A percentile compares a stretch with the other conserved stretches of the same genome.
These are phyloP conservation scores for Neonectria coccinea DNA, from an alignment of 2,329 filamentous ascomycete species.

Conservation along the genomic window DNA sequence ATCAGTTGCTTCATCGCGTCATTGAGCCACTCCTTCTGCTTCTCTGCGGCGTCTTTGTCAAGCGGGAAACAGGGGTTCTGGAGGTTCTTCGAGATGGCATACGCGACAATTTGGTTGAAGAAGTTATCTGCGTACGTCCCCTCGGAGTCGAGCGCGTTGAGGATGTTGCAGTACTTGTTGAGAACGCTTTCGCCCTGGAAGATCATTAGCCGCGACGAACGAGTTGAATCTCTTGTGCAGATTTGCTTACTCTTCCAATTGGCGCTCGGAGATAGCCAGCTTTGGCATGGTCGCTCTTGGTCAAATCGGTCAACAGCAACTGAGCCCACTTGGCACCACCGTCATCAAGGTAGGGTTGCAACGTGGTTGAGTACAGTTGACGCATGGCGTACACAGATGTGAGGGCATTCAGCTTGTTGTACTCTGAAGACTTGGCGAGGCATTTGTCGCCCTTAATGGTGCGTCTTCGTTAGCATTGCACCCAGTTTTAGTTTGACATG, in stretches of 20 bases:
- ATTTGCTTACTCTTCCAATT: neutral
- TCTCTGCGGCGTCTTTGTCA: neutral
- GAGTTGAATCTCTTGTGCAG: neutral
- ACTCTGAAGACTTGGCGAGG: neutral
- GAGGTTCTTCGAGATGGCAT: neutral
- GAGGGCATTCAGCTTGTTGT: neutral
- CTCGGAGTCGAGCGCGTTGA: neutral
- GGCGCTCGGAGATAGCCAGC: neutral
- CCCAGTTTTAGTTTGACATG: neutral
- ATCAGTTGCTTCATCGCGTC: neutral
- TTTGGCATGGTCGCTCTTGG: neutral
- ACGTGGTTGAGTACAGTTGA: neutral
- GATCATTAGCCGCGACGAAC: neutral
- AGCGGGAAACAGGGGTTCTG: neutral
- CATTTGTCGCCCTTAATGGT: neutral
- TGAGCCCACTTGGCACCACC: neutral
- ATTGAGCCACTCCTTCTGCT: neutral
- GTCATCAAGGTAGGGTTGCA: neutral
- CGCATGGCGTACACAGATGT: neutral
- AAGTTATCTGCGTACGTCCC: neutral
- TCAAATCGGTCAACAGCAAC: neutral
- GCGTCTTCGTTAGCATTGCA: neutral
- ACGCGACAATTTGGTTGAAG: slow-evolving; percentile 5
- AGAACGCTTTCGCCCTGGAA: neutral
- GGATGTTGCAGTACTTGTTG: slow-evolving; percentile 4